Evolutionary conservation across 345 rosid genomes (phyloP).

Genomic region (Eucalyptus victrix): DNA sequence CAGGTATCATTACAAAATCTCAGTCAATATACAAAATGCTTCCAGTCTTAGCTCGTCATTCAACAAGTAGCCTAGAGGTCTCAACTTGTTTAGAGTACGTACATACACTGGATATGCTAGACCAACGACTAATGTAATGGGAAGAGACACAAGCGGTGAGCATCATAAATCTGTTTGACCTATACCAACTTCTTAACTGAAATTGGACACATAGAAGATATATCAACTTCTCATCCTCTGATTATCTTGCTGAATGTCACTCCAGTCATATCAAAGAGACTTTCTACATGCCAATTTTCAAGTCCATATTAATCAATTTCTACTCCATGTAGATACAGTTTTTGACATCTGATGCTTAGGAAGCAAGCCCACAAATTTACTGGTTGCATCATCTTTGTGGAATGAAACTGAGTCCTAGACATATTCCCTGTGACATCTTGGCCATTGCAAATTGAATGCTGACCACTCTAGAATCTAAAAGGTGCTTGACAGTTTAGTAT

Average conservation of each 20-base stretch:
- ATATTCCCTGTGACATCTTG: not conserved
- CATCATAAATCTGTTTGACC: not conserved
- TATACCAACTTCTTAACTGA: not conserved
- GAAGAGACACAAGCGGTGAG: not conserved
- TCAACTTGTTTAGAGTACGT: not conserved
- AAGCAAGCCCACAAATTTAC: not conserved
- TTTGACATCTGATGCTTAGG: not conserved
- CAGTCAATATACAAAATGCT: not conserved
- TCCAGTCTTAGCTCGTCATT: not conserved
- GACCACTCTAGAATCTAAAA: not conserved
- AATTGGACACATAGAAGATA: not conserved
- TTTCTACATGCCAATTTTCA: not conserved
- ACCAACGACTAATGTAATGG: not conserved
- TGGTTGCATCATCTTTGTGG: not conserved
- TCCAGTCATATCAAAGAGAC: not conserved
- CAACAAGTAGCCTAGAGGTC: not conserved
- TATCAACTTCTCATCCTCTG: not conserved
- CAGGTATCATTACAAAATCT: constrained; percentile 9
- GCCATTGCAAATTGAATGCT: not conserved
- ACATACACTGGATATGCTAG: not conserved
- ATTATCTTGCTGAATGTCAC: not conserved
- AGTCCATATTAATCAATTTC: not conserved
- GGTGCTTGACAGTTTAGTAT: not conserved
- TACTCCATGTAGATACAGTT: not conserved
- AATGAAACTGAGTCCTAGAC: not conserved